These are phyloP conservation scores for Apiospora rasikravindrae DNA, from an alignment of 2,329 filamentous ascomycete species.

Conservation along the genomic window DNA sequence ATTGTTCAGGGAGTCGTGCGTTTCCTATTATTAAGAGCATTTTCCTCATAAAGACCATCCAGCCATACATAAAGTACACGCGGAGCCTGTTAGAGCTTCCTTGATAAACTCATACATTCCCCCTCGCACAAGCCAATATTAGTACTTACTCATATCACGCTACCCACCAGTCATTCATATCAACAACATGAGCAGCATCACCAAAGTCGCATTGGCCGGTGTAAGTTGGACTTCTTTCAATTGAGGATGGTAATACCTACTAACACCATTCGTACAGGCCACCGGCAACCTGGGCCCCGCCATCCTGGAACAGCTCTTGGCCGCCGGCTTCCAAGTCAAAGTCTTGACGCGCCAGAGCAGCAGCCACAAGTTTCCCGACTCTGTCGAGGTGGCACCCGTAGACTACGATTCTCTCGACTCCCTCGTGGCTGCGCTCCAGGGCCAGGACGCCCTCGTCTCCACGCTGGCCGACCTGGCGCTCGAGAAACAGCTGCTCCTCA, in stretches of 20 bases:
- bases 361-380: constrained; percentile 41
- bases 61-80: neutral
- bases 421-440: constrained; percentile 55
- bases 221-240: constrained; percentile 23
- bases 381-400: constrained; percentile 48
- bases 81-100: neutral
- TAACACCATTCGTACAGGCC: constrained; percentile 10
- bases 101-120: neutral
- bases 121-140: neutral
- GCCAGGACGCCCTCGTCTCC: constrained; percentile 61
- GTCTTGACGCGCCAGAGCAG: constrained; percentile 54
- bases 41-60: neutral
- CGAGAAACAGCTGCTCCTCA: constrained; percentile 54
- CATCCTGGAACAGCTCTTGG: constrained; percentile 42
- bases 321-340: constrained; percentile 52
- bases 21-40: neutral
- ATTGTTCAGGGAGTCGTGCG: neutral
- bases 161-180: too few relatives aligned
- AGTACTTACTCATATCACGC: neutral
- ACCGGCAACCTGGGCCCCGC: constrained; percentile 41
- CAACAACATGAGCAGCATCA: constrained; percentile 27
- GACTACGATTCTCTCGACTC: constrained; percentile 52
- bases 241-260: neutral
- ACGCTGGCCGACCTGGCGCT: constrained; percentile 42
- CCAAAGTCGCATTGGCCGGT: constrained; percentile 30